Conservation (phyloP, 2,329 filamentous ascomycete genomes). For the Fusarium bulbicola region DNA sequence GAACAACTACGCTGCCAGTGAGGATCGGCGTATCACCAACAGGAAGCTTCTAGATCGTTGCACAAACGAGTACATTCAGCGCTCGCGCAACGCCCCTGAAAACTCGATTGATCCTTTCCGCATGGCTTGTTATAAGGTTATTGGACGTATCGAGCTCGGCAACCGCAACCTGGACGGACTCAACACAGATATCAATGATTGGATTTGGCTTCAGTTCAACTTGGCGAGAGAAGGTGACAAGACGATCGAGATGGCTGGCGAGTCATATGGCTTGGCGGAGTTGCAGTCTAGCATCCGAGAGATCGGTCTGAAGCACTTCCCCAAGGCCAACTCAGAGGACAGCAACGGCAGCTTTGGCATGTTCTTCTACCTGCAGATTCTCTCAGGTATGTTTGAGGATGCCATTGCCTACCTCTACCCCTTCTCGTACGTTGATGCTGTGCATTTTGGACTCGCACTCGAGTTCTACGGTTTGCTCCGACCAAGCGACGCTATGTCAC, state of each 20-base stretch:
- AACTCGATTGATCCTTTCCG: slow-evolving; percentile 93
- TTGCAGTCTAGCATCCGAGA: slow-evolving; percentile 84
- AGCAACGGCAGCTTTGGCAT: slow-evolving; percentile 81
- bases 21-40: slow-evolving; percentile 77
- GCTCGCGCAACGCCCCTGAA: slow-evolving; percentile 83
- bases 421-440: slow-evolving; percentile 91
- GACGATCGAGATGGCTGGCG: slow-evolving; percentile 70
- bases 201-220: slow-evolving; percentile 78
- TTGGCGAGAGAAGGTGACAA: slow-evolving; percentile 72
- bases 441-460: slow-evolving; percentile 92
- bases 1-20: slow-evolving; percentile 79
- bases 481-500: slow-evolving; percentile 81
- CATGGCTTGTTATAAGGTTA: slow-evolving; percentile 97
- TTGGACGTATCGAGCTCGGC: slow-evolving; percentile 78
- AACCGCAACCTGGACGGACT: slow-evolving; percentile 71
- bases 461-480: slow-evolving; percentile 90
- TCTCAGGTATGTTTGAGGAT: slow-evolving; percentile 93
- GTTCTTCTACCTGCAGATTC: slow-evolving; percentile 91
- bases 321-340: slow-evolving; percentile 80
- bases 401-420: slow-evolving; percentile 91
- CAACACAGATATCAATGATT: slow-evolving; percentile 73
- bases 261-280: slow-evolving; percentile 71
- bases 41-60: slow-evolving; percentile 86
- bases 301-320: slow-evolving; percentile 91
- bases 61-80: slow-evolving; percentile 88